Evolutionary conservation across 140 eudicot genomes (phyloP).

Genomic region (Stevia rebaudiana): DNA sequence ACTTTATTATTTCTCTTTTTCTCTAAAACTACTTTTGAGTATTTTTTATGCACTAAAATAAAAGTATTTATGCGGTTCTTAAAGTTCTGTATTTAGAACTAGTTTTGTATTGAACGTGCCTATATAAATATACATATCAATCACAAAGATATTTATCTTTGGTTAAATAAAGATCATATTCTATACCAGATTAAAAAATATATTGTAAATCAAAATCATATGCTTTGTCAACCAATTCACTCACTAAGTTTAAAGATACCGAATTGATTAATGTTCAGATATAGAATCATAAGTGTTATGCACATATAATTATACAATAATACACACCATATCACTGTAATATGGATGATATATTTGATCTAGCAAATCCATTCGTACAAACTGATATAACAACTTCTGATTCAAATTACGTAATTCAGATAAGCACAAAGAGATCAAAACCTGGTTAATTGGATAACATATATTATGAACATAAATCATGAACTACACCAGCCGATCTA

Average conservation of each 20-base stretch:
- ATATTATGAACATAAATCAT: neutral
- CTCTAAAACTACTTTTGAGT: neutral
- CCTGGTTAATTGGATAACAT: neutral
- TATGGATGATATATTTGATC: neutral
- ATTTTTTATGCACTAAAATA: neutral
- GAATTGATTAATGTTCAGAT: neutral
- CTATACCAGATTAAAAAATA: neutral
- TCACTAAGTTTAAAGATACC: neutral
- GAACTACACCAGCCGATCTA: conserved; percentile 13
- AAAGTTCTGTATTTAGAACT: too few species aligned
- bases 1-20: neutral
- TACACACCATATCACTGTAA: neutral
- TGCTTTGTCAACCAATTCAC: neutral
- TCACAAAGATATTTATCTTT: conserved; percentile 1
- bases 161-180: neutral
- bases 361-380: neutral
- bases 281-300: conserved; percentile 1
- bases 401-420: conserved; percentile 15
- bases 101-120: neutral
- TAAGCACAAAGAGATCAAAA: conserved; percentile 3
- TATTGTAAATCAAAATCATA: conserved; percentile 1
- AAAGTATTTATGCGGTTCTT: neutral
- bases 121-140: neutral
- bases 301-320: neutral
- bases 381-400: neutral